Percentiles rank a stretch among this genome's conserved stretches.
Conservation (phyloP, 192 early-diverging fungal genomes). For the Mortierella hygrophila region DNA sequence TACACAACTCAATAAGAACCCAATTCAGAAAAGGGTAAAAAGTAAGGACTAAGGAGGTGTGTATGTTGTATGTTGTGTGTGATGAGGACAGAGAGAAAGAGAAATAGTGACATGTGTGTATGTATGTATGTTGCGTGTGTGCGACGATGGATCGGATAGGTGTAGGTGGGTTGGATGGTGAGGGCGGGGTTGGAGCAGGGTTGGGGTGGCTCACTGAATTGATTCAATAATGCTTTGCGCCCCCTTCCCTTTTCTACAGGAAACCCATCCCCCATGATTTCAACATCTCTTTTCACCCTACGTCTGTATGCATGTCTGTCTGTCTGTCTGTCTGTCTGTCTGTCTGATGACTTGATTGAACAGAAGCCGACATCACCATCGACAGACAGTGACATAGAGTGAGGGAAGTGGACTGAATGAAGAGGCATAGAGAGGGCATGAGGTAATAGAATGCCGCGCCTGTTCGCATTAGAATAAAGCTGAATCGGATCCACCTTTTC, state of each 20-base stretch:
- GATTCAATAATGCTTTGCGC: background rate
- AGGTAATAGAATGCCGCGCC: background rate
- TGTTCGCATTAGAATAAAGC: slow-evolving; percentile 14
- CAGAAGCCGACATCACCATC: slow-evolving; percentile 3
- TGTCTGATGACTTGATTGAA: slow-evolving; percentile 22
- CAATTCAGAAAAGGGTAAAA: background rate
- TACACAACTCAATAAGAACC: background rate
- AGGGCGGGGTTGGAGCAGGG: background rate
- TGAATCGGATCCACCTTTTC: background rate
- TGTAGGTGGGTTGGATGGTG: no score
- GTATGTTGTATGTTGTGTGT: background rate
- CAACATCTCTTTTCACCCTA: slow-evolving; percentile 6
- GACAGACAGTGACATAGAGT: background rate
- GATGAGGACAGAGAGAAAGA: no score
- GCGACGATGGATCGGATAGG: background rate
- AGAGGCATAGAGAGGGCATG: background rate
- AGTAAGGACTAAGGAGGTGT: background rate
- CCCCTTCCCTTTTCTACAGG: background rate
- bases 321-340: background rate
- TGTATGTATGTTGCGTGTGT: background rate
- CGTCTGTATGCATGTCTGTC: background rate
- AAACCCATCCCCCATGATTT: slow-evolving; percentile 7
- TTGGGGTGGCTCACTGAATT: background rate
- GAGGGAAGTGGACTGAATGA: no score
- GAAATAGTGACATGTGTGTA: no score